Base-by-base conservation (phyloP, 129 eudicot genomes). In the Flaveria sonorensis region DNA sequence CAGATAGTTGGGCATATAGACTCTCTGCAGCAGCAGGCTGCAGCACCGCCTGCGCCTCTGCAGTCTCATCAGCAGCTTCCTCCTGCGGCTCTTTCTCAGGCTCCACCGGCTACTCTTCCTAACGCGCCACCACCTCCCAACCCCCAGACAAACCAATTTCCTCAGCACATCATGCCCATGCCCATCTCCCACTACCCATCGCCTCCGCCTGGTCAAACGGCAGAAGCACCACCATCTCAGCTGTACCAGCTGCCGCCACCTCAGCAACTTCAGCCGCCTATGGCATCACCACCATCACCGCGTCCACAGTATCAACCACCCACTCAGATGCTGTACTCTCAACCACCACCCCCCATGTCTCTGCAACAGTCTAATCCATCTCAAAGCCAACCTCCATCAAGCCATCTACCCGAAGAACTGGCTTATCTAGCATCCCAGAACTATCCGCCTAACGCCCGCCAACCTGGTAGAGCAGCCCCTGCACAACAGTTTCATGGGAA, bases 101-200 rank as follows among this genome's bases (percentile, higher is more conserved):
- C 82, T 57, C 84, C 69, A 11, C 50, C 23, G 26, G 84, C 85
- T 11, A n/a, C 84, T 62, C 72, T 82, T 23, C 82, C 96, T 20
- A 86, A 86, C 43, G 85, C 87, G 24, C 97, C 90, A 70, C 85
- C 85, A 32, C 86, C 84, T 4, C 79, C 87, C 24, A 57, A 90
- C 45, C 91, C 82, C 19, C 93, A 84, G 50, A 84, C 82, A 2
- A 82, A 78, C 82, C 98, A 88, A 42, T 90, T 74, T 57, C 80
- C 89, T 12, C 91, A 61, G 16, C 81, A 75, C 72, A 87, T 78
- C 21, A 73, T 77, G 67, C 83, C 88, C 32, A 36, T 68, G 65
- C 87, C 80, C 98, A 85, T 28, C 85, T 47, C 87, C 40, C 90
- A 93, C 87, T 90, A 65, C 77, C 87, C 85, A 30, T 88, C 86